Evolutionary conservation across 75 land plant species (phyloP), one percentile per base, ranked within the genome.

Genomic region (Chamaecyparis obtusa): DNA sequence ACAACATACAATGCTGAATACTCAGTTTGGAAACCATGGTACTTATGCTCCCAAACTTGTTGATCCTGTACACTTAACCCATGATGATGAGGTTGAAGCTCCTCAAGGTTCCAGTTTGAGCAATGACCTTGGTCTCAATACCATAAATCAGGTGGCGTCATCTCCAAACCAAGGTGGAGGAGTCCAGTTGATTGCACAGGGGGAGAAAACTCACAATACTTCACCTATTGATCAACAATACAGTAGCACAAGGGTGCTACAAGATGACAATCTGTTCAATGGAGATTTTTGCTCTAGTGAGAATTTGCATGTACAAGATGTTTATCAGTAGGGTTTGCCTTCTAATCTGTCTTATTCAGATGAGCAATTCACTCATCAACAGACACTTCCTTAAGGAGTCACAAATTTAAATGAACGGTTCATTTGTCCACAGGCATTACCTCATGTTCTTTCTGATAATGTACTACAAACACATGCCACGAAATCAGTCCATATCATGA

Each of bases 321-420:
- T 71, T 87, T 84, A 71, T 76, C 89, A 92, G 51, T 88, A 91
- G 39, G 87, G 90, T 86, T 35, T 88, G 39, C 88, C 79, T 86
- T 87, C 85, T 71, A 88, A 71, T 51, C 84, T 86, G 37, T 95
- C 86, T 84, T 86, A 90, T 35, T 93, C 94, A 54, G 96, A 92
- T 80, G 89, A 90, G 84, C 83, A 44, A 81, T 88, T 95, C 83
- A 89, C 94, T 14, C 64, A 90, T 72, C 90, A 93, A 86, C 94
- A 91, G 92, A 46, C 35, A 43, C 91, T 88, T 57, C 54, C 89
- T 30, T 77, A 88, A 43, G 90, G 90, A 55, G 67, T 90, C 36
- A 90, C 95, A 24, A 91, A 95, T 79, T 92, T 92, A 36, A 92
- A 93, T 87, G 93, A 95, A 89, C 90, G 91, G 24, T 51, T 88